Conservation (phyloP, 2,329 filamentous ascomycete genomes). For the Cadophora sp. region DNA sequence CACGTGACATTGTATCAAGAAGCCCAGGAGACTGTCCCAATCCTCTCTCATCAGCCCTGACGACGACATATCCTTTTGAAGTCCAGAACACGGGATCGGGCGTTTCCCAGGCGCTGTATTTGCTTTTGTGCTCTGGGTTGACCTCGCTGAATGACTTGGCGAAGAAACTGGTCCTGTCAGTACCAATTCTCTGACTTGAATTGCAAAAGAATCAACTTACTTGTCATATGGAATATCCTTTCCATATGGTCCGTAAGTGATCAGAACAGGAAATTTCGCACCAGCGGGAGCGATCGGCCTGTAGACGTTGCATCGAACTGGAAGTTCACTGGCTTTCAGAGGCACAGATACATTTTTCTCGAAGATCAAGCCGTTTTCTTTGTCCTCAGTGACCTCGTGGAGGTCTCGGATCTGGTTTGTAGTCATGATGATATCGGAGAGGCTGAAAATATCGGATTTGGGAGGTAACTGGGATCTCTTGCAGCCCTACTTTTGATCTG, state of each 20-base stretch:
- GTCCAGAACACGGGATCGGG: constrained; percentile 54
- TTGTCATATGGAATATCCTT: constrained; percentile 72
- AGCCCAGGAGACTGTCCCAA: constrained; percentile 58
- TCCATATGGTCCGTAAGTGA: constrained; percentile 77
- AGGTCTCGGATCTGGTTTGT: constrained; percentile 30
- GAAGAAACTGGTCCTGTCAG: constrained; percentile 51
- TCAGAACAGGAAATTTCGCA: constrained; percentile 61
- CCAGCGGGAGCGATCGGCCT: constrained; percentile 51
- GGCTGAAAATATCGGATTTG: neutral
- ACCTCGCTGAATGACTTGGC: constrained; percentile 55
- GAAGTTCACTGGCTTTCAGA: constrained; percentile 40
- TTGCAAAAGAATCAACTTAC: constrained; percentile 36
- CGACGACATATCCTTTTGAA: constrained; percentile 49
- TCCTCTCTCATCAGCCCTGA: constrained; percentile 57
- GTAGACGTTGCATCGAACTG: constrained; percentile 58
- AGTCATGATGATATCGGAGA: constrained; percentile 10
- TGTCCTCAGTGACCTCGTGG: constrained; percentile 31
- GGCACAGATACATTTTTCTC: constrained; percentile 56
- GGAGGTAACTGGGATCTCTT: neutral
- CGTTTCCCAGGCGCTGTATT: constrained; percentile 53
- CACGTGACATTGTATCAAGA: constrained; percentile 59
- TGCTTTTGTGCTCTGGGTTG: constrained; percentile 50
- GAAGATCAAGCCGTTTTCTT: constrained; percentile 46
- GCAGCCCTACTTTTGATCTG: neutral
- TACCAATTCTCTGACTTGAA: neutral